Evolutionary conservation across 148 eudicot species (phyloP).

Genomic region (Dianthus caryophyllus): DNA sequence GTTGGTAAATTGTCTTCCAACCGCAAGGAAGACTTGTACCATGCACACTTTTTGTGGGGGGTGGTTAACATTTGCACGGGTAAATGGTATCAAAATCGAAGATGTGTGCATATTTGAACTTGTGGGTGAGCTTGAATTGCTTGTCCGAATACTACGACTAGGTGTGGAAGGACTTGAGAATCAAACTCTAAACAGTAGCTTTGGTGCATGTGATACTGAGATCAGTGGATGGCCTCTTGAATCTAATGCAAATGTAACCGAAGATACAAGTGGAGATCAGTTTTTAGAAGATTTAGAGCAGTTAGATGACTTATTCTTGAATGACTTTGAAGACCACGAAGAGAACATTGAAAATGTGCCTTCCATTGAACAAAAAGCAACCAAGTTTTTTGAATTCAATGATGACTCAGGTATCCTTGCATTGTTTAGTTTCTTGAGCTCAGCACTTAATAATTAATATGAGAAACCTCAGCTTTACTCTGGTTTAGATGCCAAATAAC

Average conservation of each 20-base stretch:
- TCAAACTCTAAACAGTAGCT: constrained; percentile 30
- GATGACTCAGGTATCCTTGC: constrained; percentile 12
- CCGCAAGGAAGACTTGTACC: constrained; percentile 35
- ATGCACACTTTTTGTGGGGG: constrained; percentile 80
- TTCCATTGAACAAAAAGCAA: constrained; percentile 10
- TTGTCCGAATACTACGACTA: constrained; percentile 58
- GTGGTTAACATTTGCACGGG: constrained; percentile 88
- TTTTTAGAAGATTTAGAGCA: not conserved
- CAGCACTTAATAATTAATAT: not conserved
- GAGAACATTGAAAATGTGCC: not conserved
- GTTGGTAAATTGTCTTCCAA: constrained; percentile 67
- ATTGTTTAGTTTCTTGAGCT: not conserved
- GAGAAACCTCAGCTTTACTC: not conserved
- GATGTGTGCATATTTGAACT: constrained; percentile 95
- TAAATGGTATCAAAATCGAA: constrained; percentile 63
- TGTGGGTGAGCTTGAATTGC: constrained; percentile 65
- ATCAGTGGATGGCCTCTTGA: constrained; percentile 15
- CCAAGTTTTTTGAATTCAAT: not conserved
- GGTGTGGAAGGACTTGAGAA: constrained; percentile 57
- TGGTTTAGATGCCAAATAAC: not conserved
- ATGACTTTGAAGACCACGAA: not conserved
- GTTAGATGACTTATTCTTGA: not conserved
- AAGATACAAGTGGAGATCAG: constrained; percentile 7
- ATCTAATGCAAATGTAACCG: constrained; percentile 2
- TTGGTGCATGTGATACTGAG: constrained; percentile 23